These are phyloP conservation scores for Urtica urens DNA, from an alignment of 306 rosid genomes.

Conservation along the genomic window DNA sequence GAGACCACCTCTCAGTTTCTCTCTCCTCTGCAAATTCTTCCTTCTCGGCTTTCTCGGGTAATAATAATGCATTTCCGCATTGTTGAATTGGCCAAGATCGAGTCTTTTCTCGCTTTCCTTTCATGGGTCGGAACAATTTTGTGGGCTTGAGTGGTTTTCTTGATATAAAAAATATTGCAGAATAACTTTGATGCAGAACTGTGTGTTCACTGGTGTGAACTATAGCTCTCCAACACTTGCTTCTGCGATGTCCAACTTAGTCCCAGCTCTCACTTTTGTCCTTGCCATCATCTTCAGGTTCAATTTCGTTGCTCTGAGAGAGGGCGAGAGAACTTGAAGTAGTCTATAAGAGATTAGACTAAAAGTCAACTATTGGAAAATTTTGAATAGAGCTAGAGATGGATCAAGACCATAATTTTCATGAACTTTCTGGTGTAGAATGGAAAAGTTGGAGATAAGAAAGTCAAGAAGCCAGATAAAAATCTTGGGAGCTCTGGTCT, in stretches of 20 bases:
- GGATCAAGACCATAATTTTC: background rate
- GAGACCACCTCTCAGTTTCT: conserved; percentile 24
- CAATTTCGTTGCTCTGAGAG: background rate
- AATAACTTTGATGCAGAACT: conserved; percentile 27
- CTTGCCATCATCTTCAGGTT: conserved; percentile 38
- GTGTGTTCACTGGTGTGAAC: conserved; percentile 24
- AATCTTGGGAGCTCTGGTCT: conserved; percentile 34
- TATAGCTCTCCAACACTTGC: conserved; percentile 45
- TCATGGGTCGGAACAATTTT: background rate
- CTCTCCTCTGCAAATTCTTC: conserved; percentile 33
- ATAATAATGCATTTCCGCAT: background rate
- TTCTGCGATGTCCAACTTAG: conserved; percentile 30
- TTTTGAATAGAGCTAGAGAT: background rate
- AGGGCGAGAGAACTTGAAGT: background rate
- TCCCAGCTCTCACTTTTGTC: conserved; percentile 36
- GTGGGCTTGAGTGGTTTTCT: background rate
- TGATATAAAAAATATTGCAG: conserved; percentile 1
- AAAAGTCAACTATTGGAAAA: too few relatives aligned
- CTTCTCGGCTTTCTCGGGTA: conserved; percentile 39
- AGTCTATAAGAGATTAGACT: background rate
- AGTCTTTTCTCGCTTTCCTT: background rate
- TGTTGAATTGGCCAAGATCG: background rate
- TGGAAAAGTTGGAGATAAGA: conserved; percentile 30
- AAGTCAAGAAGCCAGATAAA: conserved; percentile 23
- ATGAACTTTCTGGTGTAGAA: conserved; percentile 19